phyloP scores from a whole-genome alignment of 495 filamentous ascomycete genomes.

The Penicillium bialowiezense region DNA sequence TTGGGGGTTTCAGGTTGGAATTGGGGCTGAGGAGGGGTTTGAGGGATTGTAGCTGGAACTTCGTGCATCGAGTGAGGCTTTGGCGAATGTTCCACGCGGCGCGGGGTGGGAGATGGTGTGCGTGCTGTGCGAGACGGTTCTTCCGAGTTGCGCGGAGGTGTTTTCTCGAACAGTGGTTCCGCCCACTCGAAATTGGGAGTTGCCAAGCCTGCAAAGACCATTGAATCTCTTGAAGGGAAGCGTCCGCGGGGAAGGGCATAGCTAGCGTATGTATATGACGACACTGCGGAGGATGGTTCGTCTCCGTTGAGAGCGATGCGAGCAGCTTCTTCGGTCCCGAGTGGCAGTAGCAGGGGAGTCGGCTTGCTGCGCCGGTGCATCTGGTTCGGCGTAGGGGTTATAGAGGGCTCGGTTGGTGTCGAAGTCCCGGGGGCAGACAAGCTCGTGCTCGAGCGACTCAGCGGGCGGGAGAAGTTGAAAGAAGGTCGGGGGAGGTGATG shows the following conservation, averaged over 20 bases:
- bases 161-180: constrained; percentile 51
- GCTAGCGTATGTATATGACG: constrained; percentile 80
- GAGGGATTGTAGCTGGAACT: constrained; percentile 18
- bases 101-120: constrained; percentile 35
- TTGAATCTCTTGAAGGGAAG: constrained; percentile 65
- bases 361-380: constrained; percentile 40
- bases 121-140: constrained; percentile 34
- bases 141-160: constrained; percentile 41
- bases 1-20: constrained; percentile 10
- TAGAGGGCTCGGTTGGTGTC: constrained; percentile 22
- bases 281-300: constrained; percentile 49
- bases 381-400: constrained; percentile 8
- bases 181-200: constrained; percentile 62
- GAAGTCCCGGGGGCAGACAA: constrained; percentile 44
- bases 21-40: constrained; percentile 10
- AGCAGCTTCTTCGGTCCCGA: constrained; percentile 21
- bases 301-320: constrained; percentile 15
- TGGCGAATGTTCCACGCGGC: constrained; percentile 23
- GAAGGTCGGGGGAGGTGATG: constrained; percentile 65
- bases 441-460: constrained; percentile 71
- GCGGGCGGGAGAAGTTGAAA: constrained; percentile 90
- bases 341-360: constrained; percentile 36
- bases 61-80: constrained; percentile 39
- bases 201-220: constrained; percentile 59
- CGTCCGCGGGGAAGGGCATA: constrained; percentile 82